Base-by-base conservation (phyloP, 75 land plant genomes). In the Cunninghamia lanceolata region DNA sequence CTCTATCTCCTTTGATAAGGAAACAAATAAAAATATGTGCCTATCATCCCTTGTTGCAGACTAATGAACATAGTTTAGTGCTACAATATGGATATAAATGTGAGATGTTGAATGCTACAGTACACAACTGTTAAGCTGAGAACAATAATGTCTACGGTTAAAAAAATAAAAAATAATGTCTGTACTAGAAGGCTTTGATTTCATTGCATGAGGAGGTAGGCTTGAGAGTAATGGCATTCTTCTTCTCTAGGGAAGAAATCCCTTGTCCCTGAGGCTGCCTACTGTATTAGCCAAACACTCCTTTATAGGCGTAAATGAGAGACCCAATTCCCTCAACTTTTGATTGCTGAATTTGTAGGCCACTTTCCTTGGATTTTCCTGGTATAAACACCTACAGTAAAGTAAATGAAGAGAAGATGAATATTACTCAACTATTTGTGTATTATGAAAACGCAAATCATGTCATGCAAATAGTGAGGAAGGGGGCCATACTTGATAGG, bases 371-470 rank as follows among this genome's bases (percentile, higher is more conserved):
- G 97, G 98, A 50, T 92, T 89, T 84, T 73, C 87, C 78, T 93
- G 91, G 74, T 95, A 92, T 32, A 93, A 93, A 86, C 97, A 96
- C 91, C 97, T 94, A 15, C 52, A 10, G 74, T n/a, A n/a, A n/a
- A n/a, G n/a, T n/a, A n/a, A n/a, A n/a, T n/a, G n/a, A n/a, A n/a
- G 4, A 2, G 75, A 2, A 34, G 35, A 32, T 32, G 75, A 71
- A 71, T 2, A 9, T 71, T 1, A 14, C n/a, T n/a, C n/a, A n/a
- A n/a, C n/a, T n/a, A n/a, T n/a, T n/a, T n/a, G n/a, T n/a, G n/a
- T 2, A 9, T 71, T 1, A 14, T 47, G 13, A 47, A 47, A 47
- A 47, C 52, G 5, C 42, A 40, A 39, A 30, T 35, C 68, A 21
- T 28, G 47, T 28, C 21, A 11, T 13, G 11, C 82, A 3, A 1